A percentile compares a stretch with the other conserved stretches of the same genome.
Evolutionary conservation across 306 rosid genomes (phyloP).

Genomic region (Casuarina cunninghamiana): DNA sequence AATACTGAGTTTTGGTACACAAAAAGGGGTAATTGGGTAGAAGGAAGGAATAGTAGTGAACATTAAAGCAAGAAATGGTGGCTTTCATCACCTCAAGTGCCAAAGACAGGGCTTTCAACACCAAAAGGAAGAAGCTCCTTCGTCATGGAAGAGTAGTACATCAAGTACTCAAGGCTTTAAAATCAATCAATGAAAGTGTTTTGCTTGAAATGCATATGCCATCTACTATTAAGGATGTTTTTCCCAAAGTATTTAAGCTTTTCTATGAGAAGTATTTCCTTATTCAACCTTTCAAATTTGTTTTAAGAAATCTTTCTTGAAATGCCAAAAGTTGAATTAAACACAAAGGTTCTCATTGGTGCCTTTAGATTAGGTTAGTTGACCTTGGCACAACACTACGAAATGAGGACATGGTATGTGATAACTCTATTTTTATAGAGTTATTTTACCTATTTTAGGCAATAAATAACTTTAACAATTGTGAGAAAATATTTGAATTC

Average conservation of each 20-base stretch:
- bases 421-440: no score
- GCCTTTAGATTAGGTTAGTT: neutral
- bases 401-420: neutral
- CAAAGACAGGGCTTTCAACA: constrained; percentile 74
- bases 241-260: constrained; percentile 60
- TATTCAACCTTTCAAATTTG: no score
- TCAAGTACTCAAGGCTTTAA: constrained; percentile 91
- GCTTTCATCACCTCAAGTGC: constrained; percentile 37
- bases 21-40: no score
- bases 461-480: no score
- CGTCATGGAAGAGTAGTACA: constrained; percentile 65
- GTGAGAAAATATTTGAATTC: no score
- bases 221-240: constrained; percentile 52
- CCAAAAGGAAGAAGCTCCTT: constrained; percentile 55
- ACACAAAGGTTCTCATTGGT: neutral
- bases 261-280: neutral
- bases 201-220: constrained; percentile 91
- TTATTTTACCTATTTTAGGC: no score
- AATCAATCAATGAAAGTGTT: constrained; percentile 74
- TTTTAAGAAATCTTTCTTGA: no score
- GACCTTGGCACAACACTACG: neutral
- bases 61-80: no score
- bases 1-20: no score
- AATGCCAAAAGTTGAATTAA: neutral
- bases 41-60: no score